Base-by-base conservation (phyloP, 768 basidiomycete species). In the Tricholoma sp. region DNA sequence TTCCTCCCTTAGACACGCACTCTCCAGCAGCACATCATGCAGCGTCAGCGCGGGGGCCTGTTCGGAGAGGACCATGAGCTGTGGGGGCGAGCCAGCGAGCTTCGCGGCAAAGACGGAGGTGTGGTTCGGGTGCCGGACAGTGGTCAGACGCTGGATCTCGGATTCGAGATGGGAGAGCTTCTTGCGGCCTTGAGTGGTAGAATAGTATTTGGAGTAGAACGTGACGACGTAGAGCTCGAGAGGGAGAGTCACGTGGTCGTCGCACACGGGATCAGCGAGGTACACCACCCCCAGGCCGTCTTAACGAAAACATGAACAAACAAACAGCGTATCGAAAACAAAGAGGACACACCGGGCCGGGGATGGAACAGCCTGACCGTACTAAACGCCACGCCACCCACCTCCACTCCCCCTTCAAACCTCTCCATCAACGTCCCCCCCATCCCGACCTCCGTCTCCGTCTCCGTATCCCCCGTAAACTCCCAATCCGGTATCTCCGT, bases 21-120 rank as follows among this genome's bases (percentile, higher is more conserved):
- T 85, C 62, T 91, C 87, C 58, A 87, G 82, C n/a, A 94, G 72
- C 5, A 94, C 80, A 57, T 91, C 88, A 42, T 83, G 76, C 29
- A 94, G 67, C 0, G 83, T 86, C 56, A 89, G 70, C 0, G 83
- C 68, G 0, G 89, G 88, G 0, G 78, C 74, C 64, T 88, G 81
- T 63, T 94, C 91, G n/a, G 78, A 82, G 20, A 94, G 75, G 5
- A 94, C 78, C 31, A 80, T 71, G 55, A 94, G 65, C 52, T 80
- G 80, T 2, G 86, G 79, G 1, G 78, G 69, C 0, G 79, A 67
- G 53, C 80, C 75, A 6, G 73, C 73, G 33, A 86, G 72, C 63
- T 88, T 89, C 61, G 85, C 86, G 1, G 85, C 88, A 48, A 86
- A 81, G 2, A 89, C 70, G 52, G 76, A 78, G 1, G 86, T 66